Base-by-base conservation (phyloP, 2,329 filamentous ascomycete genomes). In the Zasmidium cellare region DNA sequence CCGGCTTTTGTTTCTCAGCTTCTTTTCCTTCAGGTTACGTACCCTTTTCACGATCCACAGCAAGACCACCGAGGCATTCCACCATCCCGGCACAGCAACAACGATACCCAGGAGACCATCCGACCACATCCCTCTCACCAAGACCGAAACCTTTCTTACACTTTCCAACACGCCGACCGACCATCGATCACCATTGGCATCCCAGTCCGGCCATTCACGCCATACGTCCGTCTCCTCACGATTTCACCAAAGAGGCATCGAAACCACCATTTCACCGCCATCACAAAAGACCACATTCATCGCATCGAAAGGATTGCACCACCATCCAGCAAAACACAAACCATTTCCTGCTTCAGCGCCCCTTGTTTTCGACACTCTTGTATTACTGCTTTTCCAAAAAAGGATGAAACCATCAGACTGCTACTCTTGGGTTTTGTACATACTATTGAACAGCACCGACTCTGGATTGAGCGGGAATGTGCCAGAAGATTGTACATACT, bases 211-310 rank as follows among this genome's bases (percentile, higher is more conserved):
- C 59, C 56, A 53, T 55, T 46, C 58, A 58, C 55, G 55, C 55
- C 48, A 63, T 51, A 50, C 51, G 51, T 57, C 57, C 57, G 57
- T 64, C 57, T 53, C 60, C 45, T 59, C 60, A 56, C 57, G 46
- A 62, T 57, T 52, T 51, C 51, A 44, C 45, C 50, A 50, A 38
- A 60, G 54, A 53, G 56, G 56, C 56, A 61, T 59, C 41, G 56
- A 60, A 60, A 62, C 54, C 52, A 58, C 62, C 60, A 63, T 61
- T 60, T 63, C 59, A 62, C 55, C 59, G 57, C 63, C 52, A 60
- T 60, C 35, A 18, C 11, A 18, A 41, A 41, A 41, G 12, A 41
- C 11, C 35, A 41, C 25, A 28, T 28, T 56, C 56, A 61, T 58
- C 60, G 58, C 38, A 50, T 28, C 23, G 38, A 38, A 28, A 28